phyloP scores from a whole-genome alignment of 176 grass and related monocot species.

The Oryza brachyantha region DNA sequence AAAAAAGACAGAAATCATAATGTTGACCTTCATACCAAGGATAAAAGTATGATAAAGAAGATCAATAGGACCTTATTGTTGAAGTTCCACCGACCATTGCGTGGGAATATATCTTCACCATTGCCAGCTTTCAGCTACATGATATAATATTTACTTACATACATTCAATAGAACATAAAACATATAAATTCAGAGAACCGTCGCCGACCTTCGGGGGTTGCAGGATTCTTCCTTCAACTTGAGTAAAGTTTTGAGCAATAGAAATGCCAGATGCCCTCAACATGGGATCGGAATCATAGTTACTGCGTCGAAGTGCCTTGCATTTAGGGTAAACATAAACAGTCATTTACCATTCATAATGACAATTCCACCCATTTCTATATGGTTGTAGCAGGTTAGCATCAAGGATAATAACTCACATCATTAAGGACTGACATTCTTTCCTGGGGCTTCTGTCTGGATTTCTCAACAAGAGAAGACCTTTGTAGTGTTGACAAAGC shows the following conservation, averaged over 20 bases:
- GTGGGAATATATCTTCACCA: slow-evolving; percentile 55
- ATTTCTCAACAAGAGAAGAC: slow-evolving; percentile 78
- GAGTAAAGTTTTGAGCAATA: slow-evolving; percentile 52
- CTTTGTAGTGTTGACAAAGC: slow-evolving; percentile 63
- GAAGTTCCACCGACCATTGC: slow-evolving; percentile 87
- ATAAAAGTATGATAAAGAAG: neutral
- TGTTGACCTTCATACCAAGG: neutral
- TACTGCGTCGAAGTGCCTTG: slow-evolving; percentile 50
- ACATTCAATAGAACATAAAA: neutral
- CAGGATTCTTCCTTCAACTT: slow-evolving; percentile 69
- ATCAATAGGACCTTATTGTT: slow-evolving; percentile 55
- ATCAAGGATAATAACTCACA: slow-evolving; percentile 37
- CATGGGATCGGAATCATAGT: slow-evolving; percentile 69
- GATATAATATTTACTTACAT: slow-evolving; percentile 14
- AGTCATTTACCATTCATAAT: neutral
- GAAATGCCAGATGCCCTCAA: slow-evolving; percentile 66
- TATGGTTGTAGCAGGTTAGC: neutral
- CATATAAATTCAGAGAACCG: neutral
- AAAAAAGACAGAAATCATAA: slow-evolving; percentile 25
- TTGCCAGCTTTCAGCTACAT: slow-evolving; percentile 64
- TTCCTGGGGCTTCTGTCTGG: slow-evolving; percentile 80
- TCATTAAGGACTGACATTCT: slow-evolving; percentile 55
- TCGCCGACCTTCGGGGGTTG: slow-evolving; percentile 58
- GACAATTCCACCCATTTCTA: neutral
- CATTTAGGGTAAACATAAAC: slow-evolving; percentile 21